Evolutionary conservation across 768 basidiomycete species (phyloP), one percentile per base, ranked within the genome.

Genomic region (Pleurotus pulmonarius): DNA sequence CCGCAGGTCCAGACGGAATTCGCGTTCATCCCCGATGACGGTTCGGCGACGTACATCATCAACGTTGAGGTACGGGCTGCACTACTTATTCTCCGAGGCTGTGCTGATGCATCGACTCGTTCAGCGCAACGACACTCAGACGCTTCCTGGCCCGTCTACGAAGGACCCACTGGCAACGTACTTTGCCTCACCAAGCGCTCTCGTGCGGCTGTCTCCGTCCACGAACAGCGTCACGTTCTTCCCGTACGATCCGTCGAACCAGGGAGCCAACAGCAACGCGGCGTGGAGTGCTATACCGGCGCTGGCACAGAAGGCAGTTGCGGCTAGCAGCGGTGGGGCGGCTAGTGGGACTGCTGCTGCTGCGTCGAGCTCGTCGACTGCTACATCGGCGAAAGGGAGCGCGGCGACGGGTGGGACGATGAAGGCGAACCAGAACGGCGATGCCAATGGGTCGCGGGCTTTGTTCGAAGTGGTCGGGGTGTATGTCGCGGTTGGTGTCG

Each of bases 11-110:
- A 90, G 62, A 75, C 85, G 56, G 83, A 88, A 67, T 86, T 92
- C 64, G 88, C 83, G 9, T 91, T 84, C 73, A 74, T 90, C 58
- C 90, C 91, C 16, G 78, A 86, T 65, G 87, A 92, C 65, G 82
- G 83, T 59, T 85, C 81, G 4, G 75, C 76, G 20, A 85, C 86
- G n/a, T 90, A 86, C 63, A 75, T 90, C 47, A 72, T 90, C 67
- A 85, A 90, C 64, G 86, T 90, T 56, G 75, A 83, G 71, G 84
- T 84, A 67, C 4, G 64, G 58, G 22, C 15, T 41, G 13, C 6
- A 12, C 7, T 49, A 20, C 44, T 46, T 26, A 15, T 22, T n/a
- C 5, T 13, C 18, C 25, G 29, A 34, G 3, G 29, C 3, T 34
- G 29, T 34, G 11, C 26, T 25, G 29, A 16, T 37, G 38, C n/a